Percentiles rank a stretch among this genome's conserved stretches.
Evolutionary conservation across 768 basidiomycete genomes (phyloP).

Genomic region (Pleurotus djamor): DNA sequence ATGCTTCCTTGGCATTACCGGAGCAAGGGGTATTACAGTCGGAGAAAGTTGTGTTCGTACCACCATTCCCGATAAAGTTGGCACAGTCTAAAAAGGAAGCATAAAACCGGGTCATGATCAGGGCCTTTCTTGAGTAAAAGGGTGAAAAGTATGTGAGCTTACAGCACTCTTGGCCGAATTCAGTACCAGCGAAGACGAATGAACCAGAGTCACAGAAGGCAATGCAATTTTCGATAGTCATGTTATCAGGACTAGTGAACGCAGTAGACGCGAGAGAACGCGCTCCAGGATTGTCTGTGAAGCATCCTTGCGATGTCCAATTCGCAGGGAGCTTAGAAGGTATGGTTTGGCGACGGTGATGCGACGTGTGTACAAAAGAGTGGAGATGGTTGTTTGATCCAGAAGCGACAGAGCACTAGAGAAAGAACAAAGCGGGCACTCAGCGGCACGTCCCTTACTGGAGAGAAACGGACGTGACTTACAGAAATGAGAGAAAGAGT

Average conservation of each 20-base stretch:
- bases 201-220: slow-evolving; percentile 40
- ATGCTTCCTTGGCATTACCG: slow-evolving; percentile 54
- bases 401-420: slow-evolving; percentile 21
- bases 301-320: slow-evolving; percentile 63
- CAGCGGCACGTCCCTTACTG: slow-evolving; percentile 3
- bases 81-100: slow-evolving; percentile 53
- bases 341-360: slow-evolving; percentile 36
- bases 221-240: slow-evolving; percentile 61
- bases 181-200: slow-evolving; percentile 68
- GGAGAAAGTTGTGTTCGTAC: slow-evolving; percentile 37
- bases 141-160: not conserved
- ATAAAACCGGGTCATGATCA: not conserved
- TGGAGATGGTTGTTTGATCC: slow-evolving; percentile 15
- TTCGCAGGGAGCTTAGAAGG: slow-evolving; percentile 44
- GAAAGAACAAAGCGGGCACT: slow-evolving; percentile 1
- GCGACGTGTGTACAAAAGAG: slow-evolving; percentile 17
- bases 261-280: slow-evolving; percentile 56
- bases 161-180: slow-evolving; percentile 38
- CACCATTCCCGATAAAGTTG: slow-evolving; percentile 46
- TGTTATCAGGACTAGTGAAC: slow-evolving; percentile 42
- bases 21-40: slow-evolving; percentile 65
- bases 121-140: not conserved
- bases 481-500: slow-evolving; percentile 35
- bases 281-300: slow-evolving; percentile 55
- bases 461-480: slow-evolving; percentile 14